phyloP scores from a whole-genome alignment of 106 monocot species.

The Alisma plantagoaquatica region DNA sequence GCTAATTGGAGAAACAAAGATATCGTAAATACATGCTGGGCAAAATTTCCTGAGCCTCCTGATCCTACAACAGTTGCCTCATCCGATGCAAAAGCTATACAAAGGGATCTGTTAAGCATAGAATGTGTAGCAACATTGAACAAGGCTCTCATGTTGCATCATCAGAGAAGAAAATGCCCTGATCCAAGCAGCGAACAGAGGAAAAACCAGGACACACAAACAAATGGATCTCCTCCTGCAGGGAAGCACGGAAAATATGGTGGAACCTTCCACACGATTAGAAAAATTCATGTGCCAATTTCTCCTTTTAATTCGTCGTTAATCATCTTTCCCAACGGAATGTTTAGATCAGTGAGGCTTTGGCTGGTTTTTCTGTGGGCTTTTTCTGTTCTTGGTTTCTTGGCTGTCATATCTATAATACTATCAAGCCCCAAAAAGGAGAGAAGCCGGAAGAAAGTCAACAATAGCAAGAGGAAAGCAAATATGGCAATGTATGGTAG shows the following conservation, averaged over 20 bases:
- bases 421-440: conserved; percentile 24
- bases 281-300: conserved; percentile 1
- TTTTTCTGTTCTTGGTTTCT: conserved; percentile 56
- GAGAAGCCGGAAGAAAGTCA: conserved; percentile 20
- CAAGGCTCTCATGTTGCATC: conserved; percentile 69
- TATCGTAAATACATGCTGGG: conserved; percentile 85
- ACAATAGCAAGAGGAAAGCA: conserved; percentile 28
- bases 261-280: neutral
- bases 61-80: conserved; percentile 42
- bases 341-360: conserved; percentile 20
- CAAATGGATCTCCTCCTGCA: neutral
- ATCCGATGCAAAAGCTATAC: conserved; percentile 17
- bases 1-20: conserved; percentile 78
- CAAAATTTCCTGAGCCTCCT: conserved; percentile 92
- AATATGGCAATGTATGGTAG: neutral
- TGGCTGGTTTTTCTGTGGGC: conserved; percentile 78
- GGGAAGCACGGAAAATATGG: neutral
- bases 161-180: conserved; percentile 41
- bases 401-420: conserved; percentile 44
- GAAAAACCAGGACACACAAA: neutral
- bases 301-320: conserved; percentile 10
- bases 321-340: conserved; percentile 5
- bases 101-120: conserved; percentile 77
- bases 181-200: neutral
- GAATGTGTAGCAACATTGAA: conserved; percentile 76